These are phyloP conservation scores for Arthromyces matolae DNA, from an alignment of 768 basidiomycete species.

Conservation along the genomic window DNA sequence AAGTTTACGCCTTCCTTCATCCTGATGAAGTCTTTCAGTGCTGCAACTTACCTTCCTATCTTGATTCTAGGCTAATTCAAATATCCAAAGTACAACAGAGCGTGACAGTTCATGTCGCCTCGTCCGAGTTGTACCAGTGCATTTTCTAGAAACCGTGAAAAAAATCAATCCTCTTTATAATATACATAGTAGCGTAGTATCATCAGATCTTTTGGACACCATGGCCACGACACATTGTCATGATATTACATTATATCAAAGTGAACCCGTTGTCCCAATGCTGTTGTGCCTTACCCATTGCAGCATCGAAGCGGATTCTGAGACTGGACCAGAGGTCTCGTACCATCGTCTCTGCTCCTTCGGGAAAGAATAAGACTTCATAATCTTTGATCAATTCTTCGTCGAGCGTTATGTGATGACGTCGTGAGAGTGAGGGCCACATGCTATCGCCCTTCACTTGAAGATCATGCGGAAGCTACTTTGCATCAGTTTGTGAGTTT, in stretches of 20 bases:
- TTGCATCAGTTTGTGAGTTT: neutral
- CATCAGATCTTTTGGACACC: too few species aligned
- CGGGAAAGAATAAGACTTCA: slow-evolving; percentile 5
- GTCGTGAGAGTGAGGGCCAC: slow-evolving; percentile 8
- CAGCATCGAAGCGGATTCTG: slow-evolving; percentile 2
- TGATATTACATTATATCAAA: neutral
- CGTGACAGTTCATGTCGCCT: too few species aligned
- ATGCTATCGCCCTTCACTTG: slow-evolving; percentile 4
- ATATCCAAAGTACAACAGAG: too few species aligned
- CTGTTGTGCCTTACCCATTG: slow-evolving; percentile 7
- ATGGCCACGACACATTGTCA: too few species aligned
- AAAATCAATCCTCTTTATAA: too few species aligned
- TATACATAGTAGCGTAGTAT: too few species aligned
- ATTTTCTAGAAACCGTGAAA: too few species aligned
- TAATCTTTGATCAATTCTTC: slow-evolving; percentile 4
- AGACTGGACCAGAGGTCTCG: slow-evolving; percentile 6
- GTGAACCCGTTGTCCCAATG: slow-evolving; percentile 4
- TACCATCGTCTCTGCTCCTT: slow-evolving; percentile 3
- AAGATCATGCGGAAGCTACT: slow-evolving; percentile 6
- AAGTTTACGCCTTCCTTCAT: too few species aligned
- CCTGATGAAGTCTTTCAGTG: too few species aligned
- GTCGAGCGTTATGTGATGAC: slow-evolving; percentile 4
- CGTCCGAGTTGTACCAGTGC: too few species aligned
- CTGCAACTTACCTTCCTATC: too few species aligned
- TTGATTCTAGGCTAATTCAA: too few species aligned